Base-by-base conservation (phyloP, 441 rosid species). In the Adansonia gregorii region DNA sequence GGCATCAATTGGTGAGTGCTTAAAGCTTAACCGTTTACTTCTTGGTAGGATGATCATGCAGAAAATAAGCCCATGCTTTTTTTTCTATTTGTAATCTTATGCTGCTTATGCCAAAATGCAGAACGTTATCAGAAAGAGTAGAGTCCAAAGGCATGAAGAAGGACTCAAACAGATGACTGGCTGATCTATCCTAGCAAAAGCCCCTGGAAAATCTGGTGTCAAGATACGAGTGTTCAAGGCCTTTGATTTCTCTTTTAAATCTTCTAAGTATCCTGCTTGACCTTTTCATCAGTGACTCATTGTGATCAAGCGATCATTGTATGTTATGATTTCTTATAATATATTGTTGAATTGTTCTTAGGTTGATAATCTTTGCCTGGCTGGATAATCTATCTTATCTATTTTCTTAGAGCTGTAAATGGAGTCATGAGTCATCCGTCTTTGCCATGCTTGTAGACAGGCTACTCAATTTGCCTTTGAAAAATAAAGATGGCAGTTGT, bases 241-340 rank as follows among this genome's bases (percentile, higher is more conserved):
- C 17, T 51, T 70, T 24, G 46, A 3, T 70, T 70, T 51, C 60
- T 31, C 61, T 70, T 70, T 52, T 51, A 27, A 70, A 52, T 70
- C 60, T 27, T 43, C 4, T 27, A 14, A 51, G n/a, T 9, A 45
- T 15, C 63, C 46, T 71, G 35, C 58, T 14, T 15, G 45, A 54
- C 63, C 54, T 51, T 31, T 54, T 43, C 46, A 35, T 54, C n/a
- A 31, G 24, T 17, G 48, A 9, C 59, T 1, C 54, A 8, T 20
- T 71, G 61, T 71, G n/a, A 31, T 71, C 12, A 31, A 35, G 45
- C 24, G 24, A 20, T 49, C 59, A 41, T 52, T 70, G 24, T 15
- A 14, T 14, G 22, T 51, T 24, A 51, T 70, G 12, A 70, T 51
- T 24, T 71, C 49, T n/a, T 5, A 31, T 52, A 10, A 52, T 54